These are phyloP conservation scores for Helicosporidium sp. DNA, from an alignment of 139 green algal genomes.

Conservation along the genomic window DNA sequence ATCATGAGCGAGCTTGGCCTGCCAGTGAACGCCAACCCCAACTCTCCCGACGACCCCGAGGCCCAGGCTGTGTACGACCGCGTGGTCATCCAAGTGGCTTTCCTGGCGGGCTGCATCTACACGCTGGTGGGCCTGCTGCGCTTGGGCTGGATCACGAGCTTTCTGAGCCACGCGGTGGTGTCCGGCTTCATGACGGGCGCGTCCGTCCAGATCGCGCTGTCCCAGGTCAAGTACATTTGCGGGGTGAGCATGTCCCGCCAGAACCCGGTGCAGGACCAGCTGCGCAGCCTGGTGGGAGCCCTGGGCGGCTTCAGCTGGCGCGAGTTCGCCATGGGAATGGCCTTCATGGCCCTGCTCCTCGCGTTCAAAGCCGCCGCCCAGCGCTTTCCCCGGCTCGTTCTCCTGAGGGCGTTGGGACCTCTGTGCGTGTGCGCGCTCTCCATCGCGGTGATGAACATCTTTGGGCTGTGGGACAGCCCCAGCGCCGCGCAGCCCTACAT, in stretches of 20 bases:
- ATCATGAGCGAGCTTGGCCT: conserved; percentile 5
- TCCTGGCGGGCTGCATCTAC: conserved; percentile 56
- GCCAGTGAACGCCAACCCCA: conserved; percentile 23
- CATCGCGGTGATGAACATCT: conserved; percentile 31
- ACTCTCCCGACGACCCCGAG: conserved; percentile 17
- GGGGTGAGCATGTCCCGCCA: conserved; percentile 23
- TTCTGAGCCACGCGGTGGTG: conserved; percentile 61
- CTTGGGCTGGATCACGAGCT: conserved; percentile 69
- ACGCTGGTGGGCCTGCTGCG: conserved; percentile 44
- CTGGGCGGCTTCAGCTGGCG: conserved; percentile 7
- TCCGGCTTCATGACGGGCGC: conserved; percentile 69
- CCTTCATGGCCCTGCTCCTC: conserved; percentile 27
- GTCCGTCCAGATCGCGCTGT: conserved; percentile 48
- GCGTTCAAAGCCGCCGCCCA: conserved; percentile 5
- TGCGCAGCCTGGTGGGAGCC: conserved; percentile 15
- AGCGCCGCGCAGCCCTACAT: conserved; percentile 5
- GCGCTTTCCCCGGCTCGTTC: conserved; percentile 9
- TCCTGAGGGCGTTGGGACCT: conserved; percentile 26
- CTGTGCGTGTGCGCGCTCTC: conserved; percentile 28
- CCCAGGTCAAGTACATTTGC: conserved; percentile 27
- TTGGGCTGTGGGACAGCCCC: conserved; percentile 6
- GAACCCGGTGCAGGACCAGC: conserved; percentile 12
- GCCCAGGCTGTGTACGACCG: conserved; percentile 25
- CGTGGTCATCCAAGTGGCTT: conserved; percentile 36
- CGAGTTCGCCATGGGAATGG: conserved; percentile 29